Base-by-base conservation (phyloP, 768 basidiomycete species). In the Rhodotorula taiwanensis region DNA sequence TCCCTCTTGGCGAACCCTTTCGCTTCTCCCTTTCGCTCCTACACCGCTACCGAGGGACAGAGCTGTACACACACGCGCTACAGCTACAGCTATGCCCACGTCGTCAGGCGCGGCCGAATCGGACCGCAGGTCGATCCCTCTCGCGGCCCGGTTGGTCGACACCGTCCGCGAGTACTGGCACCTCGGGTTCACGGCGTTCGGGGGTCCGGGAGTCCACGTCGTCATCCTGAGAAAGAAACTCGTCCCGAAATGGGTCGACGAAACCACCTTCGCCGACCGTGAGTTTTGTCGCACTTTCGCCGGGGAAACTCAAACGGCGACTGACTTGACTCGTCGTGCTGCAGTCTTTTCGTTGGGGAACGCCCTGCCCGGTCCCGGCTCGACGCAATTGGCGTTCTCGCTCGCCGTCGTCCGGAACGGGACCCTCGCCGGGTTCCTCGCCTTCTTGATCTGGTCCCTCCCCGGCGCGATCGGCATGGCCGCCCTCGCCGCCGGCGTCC, bases 381-480 rank as follows among this genome's bases (percentile, higher is more conserved):
- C 77, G 20, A 80, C 79, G 14, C 79, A 81, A 67, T 77, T 82
- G 75, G 77, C 80, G 1, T 81, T 81, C 73, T 77, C 73, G 41
- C 80, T 82, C 33, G 77, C 75, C 0, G 76, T 78, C 25, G 76
- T 80, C 25, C 78, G 76, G 43, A 78, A 78, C 34, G 81, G 81
- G 5, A 67, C 70, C 16, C 56, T 79, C 14, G 75, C 80, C 34
- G 80, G 78, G 23, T 48, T 80, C 18, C 66, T 80, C 16, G 76
- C 77, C 27, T 80, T 81, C 72, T 61, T 78, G 23, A 60, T 80
- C 33, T 79, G 80, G 78, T 77, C 79, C 58, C 72, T 81, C n/a
- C 82, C 82, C 4, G 79, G 79, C 14, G 79, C 80, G 9, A 62
- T 78, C 16, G 78, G 77, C 5, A 82, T 83, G 81, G 79, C 77